Base-by-base conservation (phyloP, 106 monocot species). In the Dendrobium nobile region DNA sequence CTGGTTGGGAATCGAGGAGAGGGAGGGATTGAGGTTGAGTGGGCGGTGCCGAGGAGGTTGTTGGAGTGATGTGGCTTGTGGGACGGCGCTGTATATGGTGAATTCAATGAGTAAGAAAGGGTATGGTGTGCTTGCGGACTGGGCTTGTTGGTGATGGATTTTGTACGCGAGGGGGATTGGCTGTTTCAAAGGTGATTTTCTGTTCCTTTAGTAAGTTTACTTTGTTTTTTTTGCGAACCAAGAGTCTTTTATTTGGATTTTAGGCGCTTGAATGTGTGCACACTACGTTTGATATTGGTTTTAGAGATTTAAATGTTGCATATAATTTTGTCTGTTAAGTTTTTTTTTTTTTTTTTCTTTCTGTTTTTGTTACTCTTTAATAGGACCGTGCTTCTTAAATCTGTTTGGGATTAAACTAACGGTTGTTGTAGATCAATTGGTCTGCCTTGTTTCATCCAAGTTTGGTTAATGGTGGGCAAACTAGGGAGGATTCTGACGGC, bases 11-110 rank as follows among this genome's bases (percentile, higher is more conserved):
- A 8, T 43, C 65, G 33, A 77, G 72, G 86, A 82, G n/a, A n/a
- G n/a, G n/a, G 82, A 43, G 95, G 92, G 80, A 84, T 96, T 20
- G 93, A 93, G 87, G 81, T 96, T 45, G 96, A 96, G 82, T 96
- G 96, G 96, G 96, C 93, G 0, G 84, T 96, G 73, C 93, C 91
- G 24, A 89, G 61, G 61, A 75, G 79, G 72, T 80, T 56, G 4
- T 55, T 55, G 4, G 81, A 84, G 28, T n/a, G 84, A 73, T n/a
- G 81, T 82, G 20, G 85, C 75, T 11, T 96, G 96, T 61, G 85
- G 6, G 76, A 84, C 1, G 93, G 85, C 7, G 96, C 96, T 18
- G 41, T 77, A 33, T n/a, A 78, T 48, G 37, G 89, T 96, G 77
- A 93, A 96, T 9, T 75, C 93, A 8, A 91, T 19, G 88, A 0